These are phyloP conservation scores for Boletus eberwhitei DNA, from an alignment of 768 basidiomycete genomes.

Conservation along the genomic window DNA sequence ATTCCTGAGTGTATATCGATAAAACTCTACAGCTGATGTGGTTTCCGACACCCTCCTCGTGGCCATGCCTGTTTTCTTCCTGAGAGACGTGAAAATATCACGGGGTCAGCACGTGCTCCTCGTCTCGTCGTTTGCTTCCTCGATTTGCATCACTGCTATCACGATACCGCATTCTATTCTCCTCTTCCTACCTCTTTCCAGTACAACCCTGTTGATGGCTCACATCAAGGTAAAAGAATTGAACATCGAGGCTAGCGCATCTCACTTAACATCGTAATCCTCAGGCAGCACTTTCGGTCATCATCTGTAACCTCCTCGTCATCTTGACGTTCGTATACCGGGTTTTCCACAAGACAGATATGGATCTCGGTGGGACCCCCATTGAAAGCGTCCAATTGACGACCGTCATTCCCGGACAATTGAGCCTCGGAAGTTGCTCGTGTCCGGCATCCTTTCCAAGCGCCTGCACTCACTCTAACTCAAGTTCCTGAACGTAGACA, in stretches of 20 bases:
- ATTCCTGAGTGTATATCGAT: neutral
- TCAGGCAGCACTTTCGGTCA: constrained; percentile 20
- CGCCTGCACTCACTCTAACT: neutral
- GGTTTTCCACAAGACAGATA: constrained; percentile 8
- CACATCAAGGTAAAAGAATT: constrained; percentile 21
- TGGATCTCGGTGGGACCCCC: neutral
- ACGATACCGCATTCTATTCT: constrained; percentile 10
- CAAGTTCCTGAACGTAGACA: neutral
- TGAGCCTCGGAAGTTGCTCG: neutral
- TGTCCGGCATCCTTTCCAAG: neutral
- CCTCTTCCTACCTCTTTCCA: constrained; percentile 7
- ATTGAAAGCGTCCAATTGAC: constrained; percentile 12
- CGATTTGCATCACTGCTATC: constrained; percentile 20
- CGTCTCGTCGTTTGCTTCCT: constrained; percentile 19
- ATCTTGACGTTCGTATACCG: constrained; percentile 13
- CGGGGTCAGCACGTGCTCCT: constrained; percentile 13
- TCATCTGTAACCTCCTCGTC: constrained; percentile 23
- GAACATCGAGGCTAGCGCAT: neutral
- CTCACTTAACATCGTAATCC: neutral
- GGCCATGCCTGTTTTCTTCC: constrained; percentile 12
- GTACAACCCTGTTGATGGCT: constrained; percentile 2
- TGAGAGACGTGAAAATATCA: constrained; percentile 12
- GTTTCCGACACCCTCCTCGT: constrained; percentile 18
- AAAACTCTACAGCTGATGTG: constrained; percentile 13
- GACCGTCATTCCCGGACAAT: constrained; percentile 7